Percentiles rank a stretch among this genome's conserved stretches.
Conservation (phyloP, 805 yeast genomes). For the Myxozyma mucilagina region DNA sequence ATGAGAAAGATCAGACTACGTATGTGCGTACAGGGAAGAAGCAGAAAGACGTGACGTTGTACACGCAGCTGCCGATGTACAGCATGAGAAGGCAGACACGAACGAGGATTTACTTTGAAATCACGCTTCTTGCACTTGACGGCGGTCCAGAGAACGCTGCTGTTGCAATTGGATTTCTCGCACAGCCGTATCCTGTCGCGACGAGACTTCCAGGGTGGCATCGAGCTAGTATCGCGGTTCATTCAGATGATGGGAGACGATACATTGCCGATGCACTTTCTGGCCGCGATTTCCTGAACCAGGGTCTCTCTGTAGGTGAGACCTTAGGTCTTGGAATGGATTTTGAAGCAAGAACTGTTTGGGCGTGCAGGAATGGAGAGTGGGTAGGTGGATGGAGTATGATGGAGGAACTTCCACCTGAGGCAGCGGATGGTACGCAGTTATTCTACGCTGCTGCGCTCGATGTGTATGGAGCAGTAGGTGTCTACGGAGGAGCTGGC, state of each 20-base stretch:
- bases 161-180: slow-evolving; percentile 35
- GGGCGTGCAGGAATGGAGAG: slow-evolving; percentile 32
- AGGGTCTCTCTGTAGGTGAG: slow-evolving; percentile 30
- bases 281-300: slow-evolving; percentile 31
- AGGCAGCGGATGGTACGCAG: slow-evolving; percentile 22
- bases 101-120: slow-evolving; percentile 32
- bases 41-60: slow-evolving; percentile 16
- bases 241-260: slow-evolving; percentile 37
- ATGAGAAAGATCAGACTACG: not conserved
- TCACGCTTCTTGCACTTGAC: slow-evolving; percentile 31
- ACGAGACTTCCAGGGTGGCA: slow-evolving; percentile 39
- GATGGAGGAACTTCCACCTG: slow-evolving; percentile 24
- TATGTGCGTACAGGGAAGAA: slow-evolving; percentile 2
- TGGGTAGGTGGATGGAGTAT: slow-evolving; percentile 35
- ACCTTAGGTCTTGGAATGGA: slow-evolving; percentile 37
- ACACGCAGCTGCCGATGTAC: slow-evolving; percentile 17
- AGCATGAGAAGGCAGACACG: not conserved
- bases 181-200: slow-evolving; percentile 36
- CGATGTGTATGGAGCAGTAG: slow-evolving; percentile 36
- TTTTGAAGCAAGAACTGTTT: slow-evolving; percentile 26
- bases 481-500: slow-evolving; percentile 36
- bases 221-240: slow-evolving; percentile 37
- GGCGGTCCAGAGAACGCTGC: slow-evolving; percentile 30
- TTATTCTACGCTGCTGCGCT: slow-evolving; percentile 20
- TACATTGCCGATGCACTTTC: slow-evolving; percentile 34